phyloP scores from a whole-genome alignment of 495 filamentous ascomycete species.

The Collariella sp. region DNA sequence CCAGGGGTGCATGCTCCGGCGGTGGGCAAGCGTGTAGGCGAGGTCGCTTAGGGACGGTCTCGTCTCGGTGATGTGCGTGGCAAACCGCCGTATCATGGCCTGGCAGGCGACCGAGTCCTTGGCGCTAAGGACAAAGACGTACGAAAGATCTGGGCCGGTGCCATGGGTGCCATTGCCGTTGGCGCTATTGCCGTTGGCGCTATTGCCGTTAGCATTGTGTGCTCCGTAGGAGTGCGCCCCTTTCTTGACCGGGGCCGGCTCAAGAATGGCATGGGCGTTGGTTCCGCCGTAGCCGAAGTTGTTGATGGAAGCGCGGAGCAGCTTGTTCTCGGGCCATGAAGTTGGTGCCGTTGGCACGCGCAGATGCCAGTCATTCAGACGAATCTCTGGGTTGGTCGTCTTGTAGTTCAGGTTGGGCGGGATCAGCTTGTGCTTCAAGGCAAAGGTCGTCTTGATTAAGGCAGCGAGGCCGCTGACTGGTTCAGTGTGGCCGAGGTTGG shows the following conservation, averaged over 20 bases:
- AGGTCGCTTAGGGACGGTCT: constrained; percentile 20
- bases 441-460: constrained; percentile 46
- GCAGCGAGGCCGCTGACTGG: constrained; percentile 42
- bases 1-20: constrained; percentile 23
- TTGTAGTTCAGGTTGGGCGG: constrained; percentile 37
- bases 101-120: constrained; percentile 27
- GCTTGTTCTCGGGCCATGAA: constrained; percentile 8
- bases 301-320: constrained; percentile 23
- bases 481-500: constrained; percentile 50
- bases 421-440: constrained; percentile 43
- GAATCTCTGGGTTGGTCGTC: constrained; percentile 30
- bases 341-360: constrained; percentile 22
- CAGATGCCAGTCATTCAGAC: constrained; percentile 31
- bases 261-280: constrained; percentile 35
- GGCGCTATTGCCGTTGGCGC: not conserved
- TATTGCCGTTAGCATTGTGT: too few species aligned
- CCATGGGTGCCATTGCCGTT: not conserved
- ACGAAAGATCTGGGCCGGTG: too few species aligned
- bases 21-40: constrained; percentile 28
- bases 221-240: too few species aligned
- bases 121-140: not conserved
- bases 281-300: constrained; percentile 38
- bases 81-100: constrained; percentile 20
- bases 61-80: not conserved
- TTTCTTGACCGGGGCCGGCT: constrained; percentile 10